Base-by-base conservation (phyloP, 192 early-diverging fungal species). In the Dispira parvispora region DNA sequence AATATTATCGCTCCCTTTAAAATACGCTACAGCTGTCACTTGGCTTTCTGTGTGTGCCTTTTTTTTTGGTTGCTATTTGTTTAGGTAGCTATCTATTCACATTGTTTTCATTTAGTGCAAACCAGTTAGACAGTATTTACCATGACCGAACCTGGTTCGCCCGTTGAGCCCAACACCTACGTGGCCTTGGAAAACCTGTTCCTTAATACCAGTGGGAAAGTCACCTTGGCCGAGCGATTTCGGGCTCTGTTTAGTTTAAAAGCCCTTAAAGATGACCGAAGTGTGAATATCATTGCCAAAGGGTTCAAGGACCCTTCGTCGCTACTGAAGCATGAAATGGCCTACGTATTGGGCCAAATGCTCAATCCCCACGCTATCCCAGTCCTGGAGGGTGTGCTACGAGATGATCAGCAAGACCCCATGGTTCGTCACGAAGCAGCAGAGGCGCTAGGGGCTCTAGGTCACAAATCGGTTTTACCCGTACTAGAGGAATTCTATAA, bases 341-440 rank as follows among this genome's bases (percentile, higher is more conserved):
- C 92, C 54, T 98, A 96, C 76, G 89, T 89, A 56, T 71, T 98
- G 46, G 96, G 96, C 63, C 96, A 98, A 76, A 96, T 93, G 82
- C 80, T 84, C 66, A 89, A 90, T 68, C 75, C 75, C 20, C 69
- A 76, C 12, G 93, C 96, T 14, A 84, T 92, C 46, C 76, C 76
- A 0, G 72, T 79, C 18, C 77, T 98, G 8, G 65, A 70, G 46
- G 62, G 65, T 26, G 88, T 94, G 11, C 75, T 98, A 64, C 77
- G 72, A n/a, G 68, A 82, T 47, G 70, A 67, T 58, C 65, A 70
- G 18, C 81, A 94, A 66, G 88, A 92, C 65, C 84, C 85, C 43
- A 98, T 98, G 96, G 94, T 96, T 53, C 81, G 96, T 6, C 96
- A 98, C 69, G 96, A 98, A 79, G 92, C 94, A 25, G 96, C 92